Evolutionary conservation across 768 basidiomycete genomes (phyloP), one percentile per base, ranked within the genome.

Genomic region (Floccularia luteovirens): DNA sequence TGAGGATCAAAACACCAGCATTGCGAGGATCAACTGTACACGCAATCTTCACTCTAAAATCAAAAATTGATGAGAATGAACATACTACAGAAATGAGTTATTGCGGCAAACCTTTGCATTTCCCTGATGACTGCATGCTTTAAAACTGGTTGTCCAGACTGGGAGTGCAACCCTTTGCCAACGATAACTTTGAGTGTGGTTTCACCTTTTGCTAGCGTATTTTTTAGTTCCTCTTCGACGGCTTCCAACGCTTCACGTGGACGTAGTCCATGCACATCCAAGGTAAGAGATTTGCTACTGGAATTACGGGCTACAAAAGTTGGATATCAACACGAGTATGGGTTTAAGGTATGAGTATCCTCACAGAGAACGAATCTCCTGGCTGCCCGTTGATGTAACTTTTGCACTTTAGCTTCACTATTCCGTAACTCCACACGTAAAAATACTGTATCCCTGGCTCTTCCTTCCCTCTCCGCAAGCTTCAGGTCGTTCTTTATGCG

Each of bases 91-190:
- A 8, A 17, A 23, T 16, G 16, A 13, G 40, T 4, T 14, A 21
- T n/a, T 4, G 31, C 3, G n/a, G 48, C 56, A 19, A 27, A 84
- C 85, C 76, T 80, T 36, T 69, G 56, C 79, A 93, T 82, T 39
- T 85, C 70, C 35, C 75, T 73, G 48, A 80, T 76, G 27, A 97
- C 77, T 1, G 83, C 84, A 10, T 84, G 82, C 53, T 87, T 91
- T 51, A 98, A 64, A 55, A 88, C 88, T 1, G 89, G 81, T 7
- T 75, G 66, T 35, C 79, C 74, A 3, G 71, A 64, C 4, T 68
- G 58, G 2, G 87, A 90, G 60, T 97, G 93, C 24, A 84, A 57
- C 2, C 93, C 93, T 56, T 89, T 92, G 14, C 88, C 88, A 1
- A 72, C 70, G 46, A 76, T 73, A 2, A 76, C 65, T 6, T 55